Percentiles rank a stretch among this genome's conserved stretches.
Conservation (phyloP, 306 rosid species). For the Dicorynia guianensis region DNA sequence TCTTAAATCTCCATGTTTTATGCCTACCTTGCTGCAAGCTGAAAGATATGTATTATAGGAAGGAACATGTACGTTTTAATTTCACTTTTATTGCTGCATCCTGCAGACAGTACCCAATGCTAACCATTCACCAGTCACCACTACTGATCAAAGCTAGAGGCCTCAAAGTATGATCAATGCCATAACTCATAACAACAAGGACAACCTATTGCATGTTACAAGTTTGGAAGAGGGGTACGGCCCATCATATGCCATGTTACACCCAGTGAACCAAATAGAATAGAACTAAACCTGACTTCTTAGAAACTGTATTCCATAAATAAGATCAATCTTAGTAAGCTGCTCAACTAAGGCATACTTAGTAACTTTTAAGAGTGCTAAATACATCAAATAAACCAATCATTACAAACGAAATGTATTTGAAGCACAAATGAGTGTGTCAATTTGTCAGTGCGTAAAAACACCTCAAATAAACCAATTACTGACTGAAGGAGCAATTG, state of each 20-base stretch:
- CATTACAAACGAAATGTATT: too few species aligned
- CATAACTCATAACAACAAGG: not conserved
- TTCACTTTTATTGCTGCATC: not conserved
- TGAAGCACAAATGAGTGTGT: not conserved
- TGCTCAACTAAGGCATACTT: not conserved
- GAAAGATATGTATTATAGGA: not conserved
- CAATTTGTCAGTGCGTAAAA: too few species aligned
- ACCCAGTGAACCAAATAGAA: not conserved
- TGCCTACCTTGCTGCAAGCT: not conserved
- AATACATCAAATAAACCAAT: not conserved
- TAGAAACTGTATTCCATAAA: too few species aligned
- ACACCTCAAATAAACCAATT: too few species aligned
- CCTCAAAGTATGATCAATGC: not conserved
- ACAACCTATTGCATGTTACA: too few species aligned
- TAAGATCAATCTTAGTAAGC: not conserved
- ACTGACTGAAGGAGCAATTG: too few species aligned
- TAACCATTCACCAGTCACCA: not conserved
- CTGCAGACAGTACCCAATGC: not conserved
- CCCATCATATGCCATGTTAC: too few species aligned
- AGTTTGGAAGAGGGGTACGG: too few species aligned
- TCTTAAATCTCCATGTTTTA: constrained; percentile 2
- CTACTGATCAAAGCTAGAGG: not conserved
- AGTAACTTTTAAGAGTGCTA: not conserved
- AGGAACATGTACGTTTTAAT: not conserved
- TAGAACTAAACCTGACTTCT: too few species aligned